Percentiles rank a stretch among this genome's conserved stretches.
Evolutionary conservation across 2,329 filamentous ascomycete genomes (phyloP).

Genomic region (Myriangium duriaei): DNA sequence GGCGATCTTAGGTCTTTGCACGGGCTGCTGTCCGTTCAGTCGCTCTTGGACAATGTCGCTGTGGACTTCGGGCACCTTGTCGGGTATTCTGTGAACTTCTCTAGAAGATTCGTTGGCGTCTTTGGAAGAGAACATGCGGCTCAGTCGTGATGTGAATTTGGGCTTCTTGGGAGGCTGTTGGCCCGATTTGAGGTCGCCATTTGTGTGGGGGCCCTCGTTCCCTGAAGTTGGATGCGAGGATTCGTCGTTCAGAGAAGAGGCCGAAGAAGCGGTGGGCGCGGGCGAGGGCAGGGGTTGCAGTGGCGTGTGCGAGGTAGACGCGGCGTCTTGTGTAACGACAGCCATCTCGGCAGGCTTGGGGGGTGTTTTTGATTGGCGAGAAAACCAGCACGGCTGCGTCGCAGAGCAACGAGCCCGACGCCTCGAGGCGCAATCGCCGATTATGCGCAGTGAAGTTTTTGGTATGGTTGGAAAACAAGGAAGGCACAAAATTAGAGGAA

Average conservation of each 20-base stretch:
- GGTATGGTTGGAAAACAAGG: too few relatives aligned
- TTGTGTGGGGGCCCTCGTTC: conserved; percentile 6
- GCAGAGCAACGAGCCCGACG: not conserved
- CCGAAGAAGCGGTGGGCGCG: conserved; percentile 10
- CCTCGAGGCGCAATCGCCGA: too few relatives aligned
- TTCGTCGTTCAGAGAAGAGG: conserved; percentile 16
- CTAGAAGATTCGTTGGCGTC: conserved; percentile 14
- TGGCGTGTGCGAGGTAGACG: conserved; percentile 1
- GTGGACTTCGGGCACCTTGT: conserved; percentile 20
- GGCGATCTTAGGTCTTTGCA: conserved; percentile 16
- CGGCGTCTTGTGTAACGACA: conserved; percentile 4
- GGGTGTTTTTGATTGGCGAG: not conserved
- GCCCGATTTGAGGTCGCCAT: conserved; percentile 14
- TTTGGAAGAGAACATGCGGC: conserved; percentile 30
- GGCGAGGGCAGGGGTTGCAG: conserved; percentile 7
- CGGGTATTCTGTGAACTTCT: conserved; percentile 14
- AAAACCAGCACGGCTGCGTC: not conserved
- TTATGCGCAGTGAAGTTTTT: too few relatives aligned
- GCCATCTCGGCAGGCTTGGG: not conserved
- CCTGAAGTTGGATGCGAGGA: conserved; percentile 8
- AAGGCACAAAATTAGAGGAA: too few relatives aligned
- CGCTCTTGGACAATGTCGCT: conserved; percentile 14
- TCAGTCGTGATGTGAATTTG: conserved; percentile 27
- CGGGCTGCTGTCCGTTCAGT: conserved; percentile 4
- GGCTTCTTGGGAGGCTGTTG: conserved; percentile 23